Base-by-base conservation (phyloP, 371 early-diverging fungal species). In the Smittium culicis region DNA sequence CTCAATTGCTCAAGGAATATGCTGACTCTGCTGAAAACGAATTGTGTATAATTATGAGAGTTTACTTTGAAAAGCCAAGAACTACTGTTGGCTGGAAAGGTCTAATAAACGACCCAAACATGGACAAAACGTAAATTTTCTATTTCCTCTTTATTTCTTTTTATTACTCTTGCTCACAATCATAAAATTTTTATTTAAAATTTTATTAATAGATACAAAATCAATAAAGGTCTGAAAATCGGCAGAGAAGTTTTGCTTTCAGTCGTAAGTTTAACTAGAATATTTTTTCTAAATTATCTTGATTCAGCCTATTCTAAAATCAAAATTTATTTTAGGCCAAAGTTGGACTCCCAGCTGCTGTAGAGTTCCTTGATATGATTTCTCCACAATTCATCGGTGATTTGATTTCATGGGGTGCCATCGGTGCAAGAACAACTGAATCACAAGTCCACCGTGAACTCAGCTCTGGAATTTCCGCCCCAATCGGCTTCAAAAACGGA, bases 41-140 rank as follows among this genome's bases (percentile, higher is more conserved):
- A 59, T 73, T 93, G 68, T 77, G 82, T 64, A 86, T 94, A 70
- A 77, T 94, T 60, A 94, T 94, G 94, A 83, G 94, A 35, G 90
- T 88, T 62, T 89, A 94, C 83, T 93, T 95, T 83, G 93, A 93
- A 74, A 94, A 94, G 79, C 94, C 94, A 31, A 79, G 94, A 57
- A 93, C 94, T 0, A 93, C 92, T 2, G 91, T 93, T 34, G 93
- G 94, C 30, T 93, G 94, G 94, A 93, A 93, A 78, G 94, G 94
- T 59, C 77, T 88, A 70, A 87, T 87, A 74, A 86, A 87, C 68
- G 89, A 94, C 70, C 89, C 89, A 17, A 77, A 79, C 54, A 59
- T 59, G 60, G 60, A 59, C 60, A 27, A 59, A 59, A 59, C 30
- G 60, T 59, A 59, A 27, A 11, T 73, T 83, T 71, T 25, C 27